Percentiles rank a stretch among this genome's conserved stretches.
Evolutionary conservation across 371 early-diverging fungal genomes (phyloP).

Genomic region (Choanephora cucurbitarum): DNA sequence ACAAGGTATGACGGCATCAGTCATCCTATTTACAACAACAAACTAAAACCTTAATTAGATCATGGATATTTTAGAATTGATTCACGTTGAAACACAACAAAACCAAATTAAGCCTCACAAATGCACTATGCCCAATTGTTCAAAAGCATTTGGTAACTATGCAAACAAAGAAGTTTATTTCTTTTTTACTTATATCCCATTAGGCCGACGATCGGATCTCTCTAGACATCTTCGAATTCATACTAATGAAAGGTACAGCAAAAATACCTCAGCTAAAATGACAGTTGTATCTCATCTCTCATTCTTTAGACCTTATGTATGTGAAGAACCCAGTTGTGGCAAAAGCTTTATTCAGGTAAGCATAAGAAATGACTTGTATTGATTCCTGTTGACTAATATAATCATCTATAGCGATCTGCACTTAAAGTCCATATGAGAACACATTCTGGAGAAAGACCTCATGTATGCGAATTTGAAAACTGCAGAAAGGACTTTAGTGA

Average conservation of each 20-base stretch:
- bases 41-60: constrained; percentile 1
- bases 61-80: constrained; percentile 61
- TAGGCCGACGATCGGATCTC: constrained; percentile 60
- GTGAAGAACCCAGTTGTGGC: constrained; percentile 58
- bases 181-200: background rate
- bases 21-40: background rate
- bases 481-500: constrained; percentile 60
- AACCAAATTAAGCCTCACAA: constrained; percentile 40
- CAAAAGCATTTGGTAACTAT: constrained; percentile 60
- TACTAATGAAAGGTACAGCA: constrained; percentile 63
- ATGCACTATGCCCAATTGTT: constrained; percentile 58
- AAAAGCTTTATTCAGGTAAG: constrained; percentile 70
- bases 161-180: no score
- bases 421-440: constrained; percentile 73
- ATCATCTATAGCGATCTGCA: constrained; percentile 55
- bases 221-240: constrained; percentile 72
- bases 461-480: constrained; percentile 58
- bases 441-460: constrained; percentile 75
- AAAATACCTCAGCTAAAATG: no score
- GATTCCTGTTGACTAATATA: background rate
- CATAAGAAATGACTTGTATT: no score
- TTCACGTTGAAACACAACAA: constrained; percentile 45
- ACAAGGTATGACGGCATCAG: background rate
- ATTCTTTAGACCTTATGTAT: constrained; percentile 54
- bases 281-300: background rate